A percentile compares a stretch with the other conserved stretches of the same genome.
Conservation (phyloP, 2,329 filamentous ascomycete species). For the Cladosporium sp. region DNA sequence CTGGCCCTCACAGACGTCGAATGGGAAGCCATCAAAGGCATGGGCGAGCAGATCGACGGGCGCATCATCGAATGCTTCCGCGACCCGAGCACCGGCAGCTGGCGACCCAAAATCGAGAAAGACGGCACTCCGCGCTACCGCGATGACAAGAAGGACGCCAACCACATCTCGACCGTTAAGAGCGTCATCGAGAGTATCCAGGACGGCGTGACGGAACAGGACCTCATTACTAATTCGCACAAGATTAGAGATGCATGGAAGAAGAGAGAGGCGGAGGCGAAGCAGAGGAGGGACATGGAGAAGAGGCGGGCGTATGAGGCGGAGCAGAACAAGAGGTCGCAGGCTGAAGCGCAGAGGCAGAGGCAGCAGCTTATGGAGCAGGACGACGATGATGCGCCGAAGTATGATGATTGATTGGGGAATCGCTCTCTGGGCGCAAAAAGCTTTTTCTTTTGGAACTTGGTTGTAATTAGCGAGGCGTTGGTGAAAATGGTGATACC, state of each 20-base stretch:
- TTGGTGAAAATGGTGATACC: conserved; percentile 6
- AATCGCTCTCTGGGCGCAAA: no score
- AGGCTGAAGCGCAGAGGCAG: conserved; percentile 14
- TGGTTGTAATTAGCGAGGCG: conserved; percentile 10
- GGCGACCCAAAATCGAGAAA: conserved; percentile 63
- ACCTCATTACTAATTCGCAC: conserved; percentile 66
- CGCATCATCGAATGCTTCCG: conserved; percentile 86
- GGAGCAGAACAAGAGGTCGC: conserved; percentile 14
- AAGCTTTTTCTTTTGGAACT: no score
- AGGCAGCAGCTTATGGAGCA: conserved; percentile 15
- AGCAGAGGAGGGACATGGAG: conserved; percentile 18
- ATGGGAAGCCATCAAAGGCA: conserved; percentile 75
- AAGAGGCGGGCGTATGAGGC: conserved; percentile 15
- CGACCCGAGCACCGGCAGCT: conserved; percentile 63
- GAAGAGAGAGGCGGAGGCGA: conserved; percentile 41
- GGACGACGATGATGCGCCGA: conserved; percentile 22
- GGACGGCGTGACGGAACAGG: conserved; percentile 76
- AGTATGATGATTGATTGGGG: conserved; percentile 19
- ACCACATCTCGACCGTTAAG: conserved; percentile 77
- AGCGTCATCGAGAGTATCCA: conserved; percentile 88
- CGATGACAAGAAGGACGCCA: conserved; percentile 88
- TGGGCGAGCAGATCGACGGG: conserved; percentile 74
- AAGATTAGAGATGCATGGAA: conserved; percentile 82
- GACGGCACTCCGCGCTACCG: conserved; percentile 67
- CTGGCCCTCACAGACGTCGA: conserved; percentile 70